Conservation (phyloP, 345 rosid species). For the Linum lewisii region DNA sequence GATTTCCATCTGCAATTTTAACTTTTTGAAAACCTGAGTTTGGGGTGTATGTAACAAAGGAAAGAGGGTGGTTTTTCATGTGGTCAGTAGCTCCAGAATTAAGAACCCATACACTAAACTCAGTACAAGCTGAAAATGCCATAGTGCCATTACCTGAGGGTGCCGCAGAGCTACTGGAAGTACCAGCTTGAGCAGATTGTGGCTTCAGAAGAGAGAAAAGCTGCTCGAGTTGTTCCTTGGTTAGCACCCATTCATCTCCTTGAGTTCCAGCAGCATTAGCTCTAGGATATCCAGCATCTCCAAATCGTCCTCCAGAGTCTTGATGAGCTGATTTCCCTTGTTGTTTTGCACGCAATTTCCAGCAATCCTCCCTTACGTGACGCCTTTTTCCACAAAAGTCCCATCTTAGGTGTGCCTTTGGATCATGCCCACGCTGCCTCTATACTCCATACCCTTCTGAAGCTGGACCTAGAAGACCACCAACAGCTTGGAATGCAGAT, state of each 20-base stretch:
- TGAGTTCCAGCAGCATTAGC: no score
- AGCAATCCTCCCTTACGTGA: neutral
- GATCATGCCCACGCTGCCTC: no score
- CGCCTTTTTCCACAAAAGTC: neutral
- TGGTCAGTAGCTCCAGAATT: neutral
- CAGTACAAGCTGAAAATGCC: neutral
- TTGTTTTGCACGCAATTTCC: neutral
- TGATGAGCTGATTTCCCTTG: no score
- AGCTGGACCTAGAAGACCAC: neutral
- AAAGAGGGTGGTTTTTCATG: neutral
- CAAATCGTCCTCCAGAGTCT: neutral
- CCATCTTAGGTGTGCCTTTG: neutral
- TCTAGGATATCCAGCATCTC: no score
- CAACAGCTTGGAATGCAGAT: neutral
- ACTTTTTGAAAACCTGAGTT: neutral
- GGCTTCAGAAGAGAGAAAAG: neutral
- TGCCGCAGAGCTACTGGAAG: neutral
- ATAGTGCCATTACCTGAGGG: neutral
- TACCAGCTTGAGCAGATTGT: no score
- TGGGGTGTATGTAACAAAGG: neutral
- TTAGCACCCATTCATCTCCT: neutral
- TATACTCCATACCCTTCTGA: no score
- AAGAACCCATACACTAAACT: neutral
- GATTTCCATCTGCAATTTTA: neutral
- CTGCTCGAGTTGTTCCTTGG: neutral